Percentiles rank a stretch among this genome's conserved stretches.
Evolutionary conservation across 768 basidiomycete species (phyloP).

Genomic region (Mycena rebaudengoi): DNA sequence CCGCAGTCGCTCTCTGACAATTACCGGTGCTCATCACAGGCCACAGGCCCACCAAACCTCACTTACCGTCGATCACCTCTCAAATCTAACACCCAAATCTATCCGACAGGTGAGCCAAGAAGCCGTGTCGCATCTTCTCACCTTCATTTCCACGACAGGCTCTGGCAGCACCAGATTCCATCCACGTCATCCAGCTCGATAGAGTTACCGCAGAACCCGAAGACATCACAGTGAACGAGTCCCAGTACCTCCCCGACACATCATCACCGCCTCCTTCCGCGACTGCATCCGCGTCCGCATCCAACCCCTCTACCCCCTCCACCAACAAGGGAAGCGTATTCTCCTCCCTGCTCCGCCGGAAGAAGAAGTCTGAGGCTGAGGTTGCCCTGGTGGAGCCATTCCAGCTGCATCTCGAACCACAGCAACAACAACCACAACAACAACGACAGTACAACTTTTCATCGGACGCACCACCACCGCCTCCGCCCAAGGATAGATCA

Average conservation of each 20-base stretch:
- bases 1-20: constrained; percentile 15
- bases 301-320: no score
- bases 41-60: constrained; percentile 53
- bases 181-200: constrained; percentile 27
- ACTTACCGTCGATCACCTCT: constrained; percentile 54
- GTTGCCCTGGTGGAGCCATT: constrained; percentile 20
- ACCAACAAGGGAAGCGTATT: constrained; percentile 36
- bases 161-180: constrained; percentile 23
- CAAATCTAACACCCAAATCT: constrained; percentile 50
- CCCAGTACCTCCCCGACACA: constrained; percentile 3
- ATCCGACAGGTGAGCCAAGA: constrained; percentile 44
- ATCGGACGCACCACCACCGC: constrained; percentile 48
- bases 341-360: constrained; percentile 50
- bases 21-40: constrained; percentile 11
- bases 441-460: no score
- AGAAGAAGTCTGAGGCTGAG: constrained; percentile 44
- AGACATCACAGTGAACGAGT: constrained; percentile 10
- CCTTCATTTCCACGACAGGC: constrained; percentile 17
- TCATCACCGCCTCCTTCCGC: constrained; percentile 5
- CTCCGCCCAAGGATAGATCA: constrained; percentile 56
- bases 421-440: no score
- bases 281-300: constrained; percentile 24
- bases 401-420: constrained; percentile 26
- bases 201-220: constrained; percentile 14
- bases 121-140: constrained; percentile 1